A percentile compares a stretch with the other conserved stretches of the same genome.
phyloP scores from a whole-genome alignment of 2,329 filamentous ascomycete species.

The Aschersonia sp. region DNA sequence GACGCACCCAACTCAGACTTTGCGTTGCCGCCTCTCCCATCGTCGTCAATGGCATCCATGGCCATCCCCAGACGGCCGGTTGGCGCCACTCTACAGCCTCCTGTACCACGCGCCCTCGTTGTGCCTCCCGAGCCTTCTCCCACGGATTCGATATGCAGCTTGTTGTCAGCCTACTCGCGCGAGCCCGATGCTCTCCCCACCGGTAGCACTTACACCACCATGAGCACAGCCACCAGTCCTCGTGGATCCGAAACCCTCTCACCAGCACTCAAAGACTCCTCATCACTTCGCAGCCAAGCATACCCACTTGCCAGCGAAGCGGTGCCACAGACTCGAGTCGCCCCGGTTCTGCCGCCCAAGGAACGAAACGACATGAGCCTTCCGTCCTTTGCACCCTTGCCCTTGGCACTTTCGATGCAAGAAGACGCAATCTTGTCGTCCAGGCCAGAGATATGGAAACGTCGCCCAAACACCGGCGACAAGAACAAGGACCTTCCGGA shows the following conservation, averaged over 20 bases:
- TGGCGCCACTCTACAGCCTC: slow-evolving; percentile 2
- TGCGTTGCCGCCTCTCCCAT: slow-evolving; percentile 7
- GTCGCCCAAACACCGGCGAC: slow-evolving; percentile 35
- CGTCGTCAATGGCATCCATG: slow-evolving; percentile 10
- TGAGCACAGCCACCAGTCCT: slow-evolving; percentile 1
- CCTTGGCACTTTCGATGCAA: slow-evolving; percentile 3
- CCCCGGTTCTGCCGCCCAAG: slow-evolving; percentile 5
- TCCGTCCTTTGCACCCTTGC: not conserved
- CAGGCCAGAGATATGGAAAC: slow-evolving; percentile 28
- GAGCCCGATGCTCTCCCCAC: slow-evolving; percentile 22
- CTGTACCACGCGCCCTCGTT: slow-evolving; percentile 3
- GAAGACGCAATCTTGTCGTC: slow-evolving; percentile 11
- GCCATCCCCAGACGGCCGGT: slow-evolving; percentile 23
- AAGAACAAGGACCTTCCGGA: slow-evolving; percentile 29
- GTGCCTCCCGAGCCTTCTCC: slow-evolving; percentile 21
- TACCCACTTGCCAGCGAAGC: not conserved
- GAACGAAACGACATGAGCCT: not conserved
- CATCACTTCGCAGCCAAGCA: not conserved
- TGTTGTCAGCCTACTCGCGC: slow-evolving; percentile 40
- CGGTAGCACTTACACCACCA: slow-evolving; percentile 4
- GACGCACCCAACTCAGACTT: not conserved
- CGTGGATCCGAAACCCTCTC: slow-evolving; percentile 1
- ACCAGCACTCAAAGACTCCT: not conserved
- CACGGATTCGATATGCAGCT: slow-evolving; percentile 35
- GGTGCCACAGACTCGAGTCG: not conserved